Conservation (phyloP, 805 yeast genomes). For the Ogataea sp. region DNA sequence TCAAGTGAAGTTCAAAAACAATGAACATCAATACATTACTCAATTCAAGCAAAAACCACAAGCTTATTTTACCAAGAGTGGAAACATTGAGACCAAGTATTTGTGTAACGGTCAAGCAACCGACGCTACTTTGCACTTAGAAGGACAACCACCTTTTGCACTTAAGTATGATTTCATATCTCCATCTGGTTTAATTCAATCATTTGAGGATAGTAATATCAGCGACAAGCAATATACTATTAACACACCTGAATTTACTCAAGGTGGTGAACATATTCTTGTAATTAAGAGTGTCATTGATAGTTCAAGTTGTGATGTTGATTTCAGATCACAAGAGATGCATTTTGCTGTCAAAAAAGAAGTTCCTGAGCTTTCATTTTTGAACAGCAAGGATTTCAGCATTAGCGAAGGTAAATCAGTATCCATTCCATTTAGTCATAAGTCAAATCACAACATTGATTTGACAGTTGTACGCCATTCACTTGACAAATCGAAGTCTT, state of each 20-base stretch:
- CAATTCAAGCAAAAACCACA: constrained; percentile 66
- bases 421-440: constrained; percentile 44
- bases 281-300: constrained; percentile 62
- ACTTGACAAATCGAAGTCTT: constrained; percentile 12
- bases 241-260: constrained; percentile 43
- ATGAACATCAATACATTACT: constrained; percentile 51
- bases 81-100: constrained; percentile 11
- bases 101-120: constrained; percentile 26
- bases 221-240: constrained; percentile 30
- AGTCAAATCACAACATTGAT: constrained; percentile 21
- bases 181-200: constrained; percentile 36
- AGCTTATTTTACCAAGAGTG: constrained; percentile 28
- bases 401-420: constrained; percentile 57
- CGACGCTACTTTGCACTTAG: constrained; percentile 48
- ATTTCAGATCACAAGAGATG: constrained; percentile 54
- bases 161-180: constrained; percentile 64
- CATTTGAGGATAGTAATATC: constrained; percentile 35
- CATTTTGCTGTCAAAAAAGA: constrained; percentile 62
- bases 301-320: constrained; percentile 71
- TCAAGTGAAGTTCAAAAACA: constrained; percentile 21
- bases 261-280: constrained; percentile 70
- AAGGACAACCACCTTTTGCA: constrained; percentile 76
- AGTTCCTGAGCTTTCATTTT: constrained; percentile 42
- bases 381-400: constrained; percentile 20
- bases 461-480: constrained; percentile 25